Evolutionary conservation across 2,329 filamentous ascomycete genomes (phyloP).

Genomic region (Exserohilum rostratum): DNA sequence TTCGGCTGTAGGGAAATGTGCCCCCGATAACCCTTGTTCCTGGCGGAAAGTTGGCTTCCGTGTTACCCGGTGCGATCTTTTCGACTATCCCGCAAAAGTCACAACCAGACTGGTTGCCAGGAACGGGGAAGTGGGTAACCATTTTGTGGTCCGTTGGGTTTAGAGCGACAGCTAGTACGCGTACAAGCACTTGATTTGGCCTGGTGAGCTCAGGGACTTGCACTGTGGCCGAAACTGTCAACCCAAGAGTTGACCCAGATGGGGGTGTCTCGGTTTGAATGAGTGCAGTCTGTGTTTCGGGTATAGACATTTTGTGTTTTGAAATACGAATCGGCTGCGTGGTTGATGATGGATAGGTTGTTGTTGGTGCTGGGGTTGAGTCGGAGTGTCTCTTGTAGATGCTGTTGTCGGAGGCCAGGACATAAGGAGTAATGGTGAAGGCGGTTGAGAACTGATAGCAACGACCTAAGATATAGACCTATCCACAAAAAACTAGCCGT

Average conservation of each 20-base stretch:
- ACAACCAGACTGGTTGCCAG: not conserved
- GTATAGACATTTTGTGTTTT: no score
- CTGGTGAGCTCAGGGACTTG: not conserved
- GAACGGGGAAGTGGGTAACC: slow-evolving; percentile 1
- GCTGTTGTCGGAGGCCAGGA: no score
- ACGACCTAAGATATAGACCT: no score
- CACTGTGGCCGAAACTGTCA: not conserved
- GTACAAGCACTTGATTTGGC: not conserved
- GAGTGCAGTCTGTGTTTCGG: not conserved
- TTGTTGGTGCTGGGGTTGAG: no score
- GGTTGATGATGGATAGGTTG: no score
- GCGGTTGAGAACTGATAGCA: no score
- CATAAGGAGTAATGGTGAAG: no score
- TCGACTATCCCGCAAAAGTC: not conserved
- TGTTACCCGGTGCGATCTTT: not conserved
- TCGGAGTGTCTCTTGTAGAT: no score
- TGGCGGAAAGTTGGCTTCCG: not conserved
- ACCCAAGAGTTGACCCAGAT: not conserved
- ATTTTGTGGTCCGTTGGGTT: slow-evolving; percentile 2
- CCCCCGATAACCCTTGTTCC: not conserved
- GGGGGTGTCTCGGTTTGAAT: not conserved
- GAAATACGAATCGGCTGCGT: no score
- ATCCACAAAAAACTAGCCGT: no score
- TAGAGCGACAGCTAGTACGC: not conserved
- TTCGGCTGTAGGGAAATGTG: not conserved